Base-by-base conservation (phyloP, 805 yeast genomes). In the Barnettozyma sp. region DNA sequence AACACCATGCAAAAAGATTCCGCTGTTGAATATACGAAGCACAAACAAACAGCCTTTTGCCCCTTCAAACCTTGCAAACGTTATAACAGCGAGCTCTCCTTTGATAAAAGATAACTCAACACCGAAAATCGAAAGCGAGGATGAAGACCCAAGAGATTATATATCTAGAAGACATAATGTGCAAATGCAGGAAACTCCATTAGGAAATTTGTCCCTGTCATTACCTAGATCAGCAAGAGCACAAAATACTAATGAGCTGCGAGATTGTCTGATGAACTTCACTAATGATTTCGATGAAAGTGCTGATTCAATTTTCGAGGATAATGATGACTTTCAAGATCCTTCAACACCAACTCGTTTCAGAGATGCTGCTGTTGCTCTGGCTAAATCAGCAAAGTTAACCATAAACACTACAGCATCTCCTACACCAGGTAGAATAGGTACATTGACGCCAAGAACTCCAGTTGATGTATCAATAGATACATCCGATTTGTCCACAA, bases 1-100 rank as follows among this genome's bases (percentile, higher is more conserved):
- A 38, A 76, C 83, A 1, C 83, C 83, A 3, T 73, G 78, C 54
- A 76, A 76, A 42, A 63, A 59, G 42, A 72, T 73, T 9, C 24
- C 45, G 10, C 47, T 39, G 15, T 18, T 40, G 10, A 43, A 32
- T 19, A 15, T 52, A 6, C 47, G 42, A 19, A 36, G 37, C 17
- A 11, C 45, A 7, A 45, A 41, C 22, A 47, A 46, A 27, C 42
- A 46, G 20, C 15, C 44, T 3, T 33, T 43, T 13, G 44, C 54
- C 31, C 40, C 44, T 21, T 55, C 59, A 7, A 55, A 50, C 33
- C 33, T 55, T 14, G 50, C 56, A 9, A 55, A 48, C 29, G 58
- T 54, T 16, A 52, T 54, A 25, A 49, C 53, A 2, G 56, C 55
- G 12, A 46, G 54, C 35, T 53, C 58, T 4, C 58, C 59, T 30